Base-by-base conservation (phyloP, 2,329 filamentous ascomycete species). In the Tolypocladium ophioglossoides region DNA sequence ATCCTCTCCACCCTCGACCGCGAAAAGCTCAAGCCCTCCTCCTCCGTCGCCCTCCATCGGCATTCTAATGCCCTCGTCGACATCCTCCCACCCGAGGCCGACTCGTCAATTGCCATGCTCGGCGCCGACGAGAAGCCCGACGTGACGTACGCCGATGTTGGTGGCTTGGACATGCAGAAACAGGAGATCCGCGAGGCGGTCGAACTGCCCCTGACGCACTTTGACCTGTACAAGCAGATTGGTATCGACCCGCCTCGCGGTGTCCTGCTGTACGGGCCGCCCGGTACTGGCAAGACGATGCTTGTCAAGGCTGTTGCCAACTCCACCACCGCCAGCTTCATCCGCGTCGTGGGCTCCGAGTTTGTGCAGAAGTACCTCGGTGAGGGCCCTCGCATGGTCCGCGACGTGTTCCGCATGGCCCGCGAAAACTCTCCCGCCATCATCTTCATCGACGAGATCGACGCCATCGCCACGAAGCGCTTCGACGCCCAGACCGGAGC, bases 391-490 rank as follows among this genome's bases (percentile, higher is more conserved):
- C 89, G 94, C 62, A 99, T 99, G 94, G 94, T 99, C 53, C 89
- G 94, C 66, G 94, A 99, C 70, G 94, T 99, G 41, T 99, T 99
- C 82, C 83, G 94, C 58, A 99, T 99, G 94, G 94, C 94, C 39
- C 86, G 94, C 58, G 94, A 99, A 77, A 99, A 99, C 77, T 92
- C 91, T 0, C 94, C 94, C 0, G 88, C 91, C 56, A 99, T 99
- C 71, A 99, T 99, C 74, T 99, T 99, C 79, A 99, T 99, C 69
- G 94, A 99, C 69, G 94, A 99, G 72, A 96, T 99, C 63, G 94
- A 99, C 68, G 94, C 94, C 59, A 97, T 99, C 65, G 94, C 94
- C 57, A 99, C 94, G 41, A 99, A 99, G 78, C 92, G 94, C 72
- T 99, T 99, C 74, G 94, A 99, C 69, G 94, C 94, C 27, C 94